These are phyloP conservation scores for Tricholoma sp. DNA, from an alignment of 768 basidiomycete species.

Conservation along the genomic window DNA sequence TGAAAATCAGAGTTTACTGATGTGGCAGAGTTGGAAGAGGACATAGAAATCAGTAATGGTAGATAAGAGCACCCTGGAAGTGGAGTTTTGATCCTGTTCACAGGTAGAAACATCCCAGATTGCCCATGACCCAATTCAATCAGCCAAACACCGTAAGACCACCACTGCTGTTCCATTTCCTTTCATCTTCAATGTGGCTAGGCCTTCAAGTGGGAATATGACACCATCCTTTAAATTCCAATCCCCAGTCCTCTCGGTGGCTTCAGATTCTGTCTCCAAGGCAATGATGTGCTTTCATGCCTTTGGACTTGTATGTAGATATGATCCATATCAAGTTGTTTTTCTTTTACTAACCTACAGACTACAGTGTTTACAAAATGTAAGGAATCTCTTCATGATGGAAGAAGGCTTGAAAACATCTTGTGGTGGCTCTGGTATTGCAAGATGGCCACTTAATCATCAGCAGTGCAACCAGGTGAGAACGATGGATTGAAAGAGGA, in stretches of 20 bases:
- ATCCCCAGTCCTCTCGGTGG: constrained; percentile 61
- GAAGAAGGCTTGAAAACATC: constrained; percentile 78
- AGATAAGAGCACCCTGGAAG: too few relatives aligned
- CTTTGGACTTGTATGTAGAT: constrained; percentile 68
- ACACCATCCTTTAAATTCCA: constrained; percentile 36
- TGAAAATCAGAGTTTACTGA: too few relatives aligned
- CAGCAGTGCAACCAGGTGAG: too few relatives aligned
- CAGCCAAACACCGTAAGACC: too few relatives aligned
- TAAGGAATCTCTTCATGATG: constrained; percentile 73
- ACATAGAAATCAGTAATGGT: too few relatives aligned
- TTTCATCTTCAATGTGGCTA: too few relatives aligned
- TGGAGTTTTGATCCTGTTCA: too few relatives aligned
- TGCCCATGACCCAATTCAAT: too few relatives aligned
- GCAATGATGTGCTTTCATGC: constrained; percentile 56
- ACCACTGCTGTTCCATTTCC: too few relatives aligned
- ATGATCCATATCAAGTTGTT: background rate
- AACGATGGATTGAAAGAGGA: background rate
- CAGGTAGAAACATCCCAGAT: too few relatives aligned
- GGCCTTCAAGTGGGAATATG: constrained; percentile 5
- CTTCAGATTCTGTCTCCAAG: constrained; percentile 66
- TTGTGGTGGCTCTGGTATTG: constrained; percentile 83
- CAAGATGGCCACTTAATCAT: constrained; percentile 35
- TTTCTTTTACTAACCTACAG: background rate
- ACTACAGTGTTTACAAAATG: constrained; percentile 76
- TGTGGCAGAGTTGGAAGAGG: too few relatives aligned